Conservation (phyloP, 1,284 basidiomycete species). For the Cryptococcus floricola region DNA sequence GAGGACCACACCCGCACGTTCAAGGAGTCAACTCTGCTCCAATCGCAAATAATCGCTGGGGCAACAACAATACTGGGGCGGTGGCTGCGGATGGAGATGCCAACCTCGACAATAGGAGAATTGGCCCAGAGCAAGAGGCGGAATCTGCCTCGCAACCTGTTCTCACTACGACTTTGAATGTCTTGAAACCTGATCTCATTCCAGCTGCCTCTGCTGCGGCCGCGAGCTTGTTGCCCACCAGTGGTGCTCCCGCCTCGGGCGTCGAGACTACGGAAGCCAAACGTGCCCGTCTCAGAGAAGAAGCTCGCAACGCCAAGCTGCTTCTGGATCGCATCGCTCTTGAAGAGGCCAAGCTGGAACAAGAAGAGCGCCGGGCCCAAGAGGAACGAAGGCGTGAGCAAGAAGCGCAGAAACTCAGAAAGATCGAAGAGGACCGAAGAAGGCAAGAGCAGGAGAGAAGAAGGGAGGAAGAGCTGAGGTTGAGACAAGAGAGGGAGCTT, state of each 20-base stretch:
- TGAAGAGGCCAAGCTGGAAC: not conserved
- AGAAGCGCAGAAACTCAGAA: not conserved
- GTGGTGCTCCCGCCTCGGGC: not conserved
- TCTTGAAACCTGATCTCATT: not conserved
- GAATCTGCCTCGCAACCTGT: too few species aligned
- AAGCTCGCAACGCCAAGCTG: constrained; percentile 9
- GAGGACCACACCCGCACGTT: not conserved
- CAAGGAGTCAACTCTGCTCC: constrained; percentile 4
- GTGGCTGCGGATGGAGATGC: too few species aligned
- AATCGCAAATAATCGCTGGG: constrained; percentile 6
- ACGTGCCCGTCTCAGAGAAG: constrained; percentile 17
- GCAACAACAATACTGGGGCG: not conserved
- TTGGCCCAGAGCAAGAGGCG: too few species aligned
- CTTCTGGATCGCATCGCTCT: constrained; percentile 12
- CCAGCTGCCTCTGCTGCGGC: not conserved
- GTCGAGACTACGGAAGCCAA: constrained; percentile 6
- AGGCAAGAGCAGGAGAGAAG: constrained; percentile 12
- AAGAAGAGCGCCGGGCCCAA: constrained; percentile 2
- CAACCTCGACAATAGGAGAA: too few species aligned
- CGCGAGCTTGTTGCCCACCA: not conserved
- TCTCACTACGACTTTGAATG: not conserved
- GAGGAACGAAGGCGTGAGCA: not conserved
- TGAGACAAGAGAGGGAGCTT: not conserved
- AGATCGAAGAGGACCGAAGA: not conserved
- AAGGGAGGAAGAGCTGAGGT: constrained; percentile 1